These are phyloP conservation scores for Alternaria ventricosa DNA, from an alignment of 2,329 filamentous ascomycete species.

Conservation along the genomic window DNA sequence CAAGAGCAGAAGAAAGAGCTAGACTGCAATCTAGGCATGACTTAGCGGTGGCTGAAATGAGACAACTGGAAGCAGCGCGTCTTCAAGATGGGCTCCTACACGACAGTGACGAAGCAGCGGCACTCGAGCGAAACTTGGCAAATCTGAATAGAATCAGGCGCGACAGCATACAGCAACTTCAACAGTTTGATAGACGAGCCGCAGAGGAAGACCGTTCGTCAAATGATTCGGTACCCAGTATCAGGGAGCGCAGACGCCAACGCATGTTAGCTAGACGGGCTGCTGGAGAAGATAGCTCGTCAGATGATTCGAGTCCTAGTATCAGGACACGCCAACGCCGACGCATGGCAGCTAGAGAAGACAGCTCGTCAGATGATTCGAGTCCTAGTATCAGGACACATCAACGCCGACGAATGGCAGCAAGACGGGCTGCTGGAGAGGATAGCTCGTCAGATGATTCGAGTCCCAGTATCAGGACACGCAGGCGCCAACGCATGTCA, in stretches of 20 bases:
- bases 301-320: too few species aligned
- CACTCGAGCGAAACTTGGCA: neutral
- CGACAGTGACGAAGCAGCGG: neutral
- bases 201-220: neutral
- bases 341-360: too few species aligned
- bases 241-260: too few species aligned
- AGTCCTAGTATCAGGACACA: neutral
- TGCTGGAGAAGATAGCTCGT: too few species aligned
- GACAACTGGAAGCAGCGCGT: neutral
- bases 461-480: too few species aligned
- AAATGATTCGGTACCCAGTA: too few species aligned
- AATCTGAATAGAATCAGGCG: neutral
- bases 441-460: neutral
- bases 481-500: too few species aligned
- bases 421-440: neutral
- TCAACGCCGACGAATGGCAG: neutral
- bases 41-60: neutral
- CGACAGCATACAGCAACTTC: neutral
- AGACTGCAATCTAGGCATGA: neutral
- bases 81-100: neutral
- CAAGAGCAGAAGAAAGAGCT: neutral
- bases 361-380: neutral
- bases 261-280: too few species aligned
- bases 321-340: too few species aligned
- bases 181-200: neutral